phyloP scores from a whole-genome alignment of 192 early-diverging fungal species.

The Spinellus fusiger region DNA sequence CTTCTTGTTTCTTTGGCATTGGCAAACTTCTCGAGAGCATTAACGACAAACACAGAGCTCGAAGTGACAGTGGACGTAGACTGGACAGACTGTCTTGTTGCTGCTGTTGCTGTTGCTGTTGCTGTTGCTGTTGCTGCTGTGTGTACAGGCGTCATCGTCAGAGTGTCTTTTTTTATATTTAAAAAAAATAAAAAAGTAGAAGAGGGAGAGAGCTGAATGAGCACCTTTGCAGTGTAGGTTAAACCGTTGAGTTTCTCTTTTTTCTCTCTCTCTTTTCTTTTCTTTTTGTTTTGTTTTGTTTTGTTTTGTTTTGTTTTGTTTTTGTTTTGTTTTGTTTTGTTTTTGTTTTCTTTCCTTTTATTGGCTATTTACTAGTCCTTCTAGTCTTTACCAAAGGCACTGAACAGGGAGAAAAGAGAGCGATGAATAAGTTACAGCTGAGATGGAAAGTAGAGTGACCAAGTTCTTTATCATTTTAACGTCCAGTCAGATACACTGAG shows the following conservation, averaged over 20 bases:
- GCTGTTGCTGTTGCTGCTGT: neutral
- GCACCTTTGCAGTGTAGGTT: no score
- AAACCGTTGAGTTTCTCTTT: no score
- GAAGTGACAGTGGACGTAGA: constrained; percentile 20
- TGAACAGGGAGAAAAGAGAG: no score
- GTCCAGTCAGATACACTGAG: no score
- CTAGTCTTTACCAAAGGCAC: no score
- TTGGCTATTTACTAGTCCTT: no score
- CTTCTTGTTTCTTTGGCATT: constrained; percentile 46
- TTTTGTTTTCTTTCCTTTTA: no score
- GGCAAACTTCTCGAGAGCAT: constrained; percentile 57
- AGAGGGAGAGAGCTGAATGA: no score
- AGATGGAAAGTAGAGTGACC: no score
- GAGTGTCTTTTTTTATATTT: neutral
- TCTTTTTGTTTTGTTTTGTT: neutral
- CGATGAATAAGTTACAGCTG: no score
- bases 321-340: neutral
- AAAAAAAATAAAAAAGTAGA: neutral
- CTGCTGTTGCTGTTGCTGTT: neutral
- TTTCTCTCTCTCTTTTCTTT: neutral
- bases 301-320: neutral
- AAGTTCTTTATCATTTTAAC: no score
- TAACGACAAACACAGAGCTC: constrained; percentile 55
- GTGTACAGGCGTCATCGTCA: neutral
- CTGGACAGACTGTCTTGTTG: neutral